Percentiles rank a stretch among this genome's conserved stretches.
phyloP scores from a whole-genome alignment of 208 protist species.

The Leishmania major region DNA sequence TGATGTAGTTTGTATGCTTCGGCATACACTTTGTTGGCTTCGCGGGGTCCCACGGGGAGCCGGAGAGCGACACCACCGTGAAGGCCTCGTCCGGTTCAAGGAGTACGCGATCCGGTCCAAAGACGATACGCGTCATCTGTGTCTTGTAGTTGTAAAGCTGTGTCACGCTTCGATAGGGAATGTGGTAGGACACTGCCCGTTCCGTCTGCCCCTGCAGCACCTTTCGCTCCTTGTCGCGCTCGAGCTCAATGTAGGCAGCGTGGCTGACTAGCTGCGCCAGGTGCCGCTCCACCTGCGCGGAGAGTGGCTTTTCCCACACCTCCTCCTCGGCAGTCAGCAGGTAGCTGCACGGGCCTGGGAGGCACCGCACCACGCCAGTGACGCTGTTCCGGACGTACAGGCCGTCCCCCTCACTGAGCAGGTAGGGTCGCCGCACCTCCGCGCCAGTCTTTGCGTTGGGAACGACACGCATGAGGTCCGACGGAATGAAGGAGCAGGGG shows the following conservation, averaged over 20 bases:
- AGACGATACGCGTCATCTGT: conserved; percentile 82
- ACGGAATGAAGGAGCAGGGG: conserved; percentile 82
- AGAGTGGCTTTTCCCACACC: conserved; percentile 82
- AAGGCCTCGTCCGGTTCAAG: conserved; percentile 88
- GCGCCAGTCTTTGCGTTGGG: conserved; percentile 32
- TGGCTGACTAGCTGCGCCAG: conserved; percentile 43
- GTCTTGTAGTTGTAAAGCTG: conserved; percentile 96
- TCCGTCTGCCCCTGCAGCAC: conserved; percentile 32
- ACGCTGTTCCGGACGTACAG: conserved; percentile 81
- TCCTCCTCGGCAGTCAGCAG: conserved; percentile 81
- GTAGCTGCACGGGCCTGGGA: conserved; percentile 74
- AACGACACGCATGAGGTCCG: conserved; percentile 40
- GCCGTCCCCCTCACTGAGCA: conserved; percentile 73
- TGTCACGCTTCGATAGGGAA: conserved; percentile 94
- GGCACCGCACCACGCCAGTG: conserved; percentile 69
- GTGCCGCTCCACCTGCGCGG: conserved; percentile 52
- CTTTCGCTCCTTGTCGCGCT: conserved; percentile 4
- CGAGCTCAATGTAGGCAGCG: conserved; percentile 45
- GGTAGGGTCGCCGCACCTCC: conserved; percentile 50
- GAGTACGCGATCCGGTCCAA: conserved; percentile 79
- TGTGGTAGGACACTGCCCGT: conserved; percentile 91
- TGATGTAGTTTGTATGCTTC: conserved; percentile 72
- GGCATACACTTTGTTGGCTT: conserved; percentile 76
- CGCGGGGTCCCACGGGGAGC: conserved; percentile 84
- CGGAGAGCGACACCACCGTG: conserved; percentile 86